phyloP scores from a whole-genome alignment of 1,139 yeast species.

The Magnusiomyces paraingens region DNA sequence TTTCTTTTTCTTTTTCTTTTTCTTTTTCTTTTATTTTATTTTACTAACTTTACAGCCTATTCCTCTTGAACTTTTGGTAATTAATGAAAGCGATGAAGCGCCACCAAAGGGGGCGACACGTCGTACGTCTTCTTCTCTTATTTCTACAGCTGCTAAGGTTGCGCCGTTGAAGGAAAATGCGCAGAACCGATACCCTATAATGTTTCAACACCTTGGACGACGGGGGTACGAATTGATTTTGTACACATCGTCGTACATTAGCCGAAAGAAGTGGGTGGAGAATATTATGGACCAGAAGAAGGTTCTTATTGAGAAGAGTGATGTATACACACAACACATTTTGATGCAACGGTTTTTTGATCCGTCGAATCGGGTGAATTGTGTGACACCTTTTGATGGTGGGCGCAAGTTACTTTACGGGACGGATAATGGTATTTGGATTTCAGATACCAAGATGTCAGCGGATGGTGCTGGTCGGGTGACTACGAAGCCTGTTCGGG shows the following conservation, averaged over 20 bases:
- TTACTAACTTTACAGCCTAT: conserved; percentile 46
- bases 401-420: conserved; percentile 88
- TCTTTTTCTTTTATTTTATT: too few relatives aligned
- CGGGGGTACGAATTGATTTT: conserved; percentile 63
- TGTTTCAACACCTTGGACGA: conserved; percentile 51
- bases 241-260: conserved; percentile 57
- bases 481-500: conserved; percentile 70
- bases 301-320: conserved; percentile 62
- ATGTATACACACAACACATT: conserved; percentile 69
- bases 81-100: conserved; percentile 71
- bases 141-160: conserved; percentile 28
- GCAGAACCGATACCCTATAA: conserved; percentile 41
- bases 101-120: conserved; percentile 45
- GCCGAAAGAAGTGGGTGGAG: conserved; percentile 75
- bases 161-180: conserved; percentile 23
- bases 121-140: conserved; percentile 39
- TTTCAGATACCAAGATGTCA: conserved; percentile 43
- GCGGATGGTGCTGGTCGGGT: conserved; percentile 40
- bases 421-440: conserved; percentile 85
- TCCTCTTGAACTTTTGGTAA: conserved; percentile 74
- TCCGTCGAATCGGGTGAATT: conserved; percentile 69
- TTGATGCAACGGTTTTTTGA: conserved; percentile 65
- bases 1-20: too few relatives aligned
- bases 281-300: conserved; percentile 75
- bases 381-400: conserved; percentile 93